Base-by-base conservation (phyloP, 345 rosid genomes). In the Cardamine occulta region DNA sequence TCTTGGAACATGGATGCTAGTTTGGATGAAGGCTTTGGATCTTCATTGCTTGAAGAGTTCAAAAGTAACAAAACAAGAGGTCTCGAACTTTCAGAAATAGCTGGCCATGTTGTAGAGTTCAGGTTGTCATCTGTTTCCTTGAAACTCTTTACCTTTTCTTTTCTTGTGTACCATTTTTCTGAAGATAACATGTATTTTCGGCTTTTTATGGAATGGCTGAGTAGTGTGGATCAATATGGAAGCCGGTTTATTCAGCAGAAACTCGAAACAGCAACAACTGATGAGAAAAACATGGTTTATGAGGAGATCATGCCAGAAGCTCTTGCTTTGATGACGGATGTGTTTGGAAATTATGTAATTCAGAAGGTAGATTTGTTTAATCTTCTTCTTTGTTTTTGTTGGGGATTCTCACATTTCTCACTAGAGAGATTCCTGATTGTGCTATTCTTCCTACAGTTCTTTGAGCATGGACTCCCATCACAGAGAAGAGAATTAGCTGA, bases 221-320 rank as follows among this genome's bases (percentile, higher is more conserved):
- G 60, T 84, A 90, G 96, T 66, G 87, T 88, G 75, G 96, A 90
- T 78, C 96, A 88, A 77, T 93, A 93, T 48, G 98, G 98, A 18
- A 93, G 98, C 74, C 91, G 98, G 26, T 93, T 91, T 81, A 93
- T 93, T 80, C 98, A 93, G 72, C 98, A 93, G 81, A 91, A 89
- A 81, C 98, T 93, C 8, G 98, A 93, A 86, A 88, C 93, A 68
- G 97, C 98, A 31, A 85, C 93, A 31, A 44, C 70, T 18, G 96
- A 86, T 40, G 98, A 93, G 84, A 93, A 87, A 76, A 81, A 81
- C 84, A 93, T 93, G 94, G 91, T 93, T 45, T 93, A 89, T 75
- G 80, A 80, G 69, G 98, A 93, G 84, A 91, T 93, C 37, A 89
- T 89, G 93, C 94, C 97, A 10, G 85, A 84, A 55, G 91, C 89